Percentiles rank a stretch among this genome's conserved stretches.
phyloP scores from a whole-genome alignment of 1,284 basidiomycete genomes.

The Amylostereum areolatum region DNA sequence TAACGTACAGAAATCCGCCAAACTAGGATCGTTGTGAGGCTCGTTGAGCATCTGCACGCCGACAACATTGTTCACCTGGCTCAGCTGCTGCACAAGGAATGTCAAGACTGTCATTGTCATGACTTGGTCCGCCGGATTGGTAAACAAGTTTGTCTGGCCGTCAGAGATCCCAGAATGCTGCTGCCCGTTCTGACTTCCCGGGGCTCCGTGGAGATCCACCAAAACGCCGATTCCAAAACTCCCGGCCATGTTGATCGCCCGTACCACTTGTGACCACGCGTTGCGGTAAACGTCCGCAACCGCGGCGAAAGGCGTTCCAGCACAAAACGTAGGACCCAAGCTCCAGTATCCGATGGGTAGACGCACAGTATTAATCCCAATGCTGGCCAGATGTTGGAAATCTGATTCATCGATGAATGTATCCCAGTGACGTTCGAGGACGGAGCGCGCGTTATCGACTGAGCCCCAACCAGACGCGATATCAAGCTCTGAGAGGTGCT shows the following conservation, averaged over 20 bases:
- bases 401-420: slow-evolving; percentile 66
- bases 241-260: slow-evolving; percentile 66
- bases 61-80: slow-evolving; percentile 64
- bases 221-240: slow-evolving; percentile 64
- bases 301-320: slow-evolving; percentile 51
- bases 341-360: slow-evolving; percentile 70
- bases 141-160: slow-evolving; percentile 51
- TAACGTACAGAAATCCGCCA: slow-evolving; percentile 51
- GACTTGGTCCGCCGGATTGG: slow-evolving; percentile 40
- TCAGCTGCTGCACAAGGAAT: slow-evolving; percentile 52
- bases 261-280: slow-evolving; percentile 54
- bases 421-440: slow-evolving; percentile 76
- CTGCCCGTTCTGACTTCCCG: slow-evolving; percentile 67
- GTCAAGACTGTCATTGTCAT: slow-evolving; percentile 56
- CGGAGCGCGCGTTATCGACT: slow-evolving; percentile 36
- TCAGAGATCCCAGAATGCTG: slow-evolving; percentile 73
- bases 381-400: slow-evolving; percentile 52
- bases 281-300: slow-evolving; percentile 58
- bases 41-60: slow-evolving; percentile 79
- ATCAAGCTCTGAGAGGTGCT: slow-evolving; percentile 50
- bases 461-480: slow-evolving; percentile 50
- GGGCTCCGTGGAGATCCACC: slow-evolving; percentile 72
- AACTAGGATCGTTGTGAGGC: slow-evolving; percentile 41
- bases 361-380: slow-evolving; percentile 71
- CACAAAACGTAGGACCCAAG: slow-evolving; percentile 40